Evolutionary conservation across 345 rosid genomes (phyloP), one percentile per base, ranked within the genome.

Genomic region (Arabidopsis suecica): DNA sequence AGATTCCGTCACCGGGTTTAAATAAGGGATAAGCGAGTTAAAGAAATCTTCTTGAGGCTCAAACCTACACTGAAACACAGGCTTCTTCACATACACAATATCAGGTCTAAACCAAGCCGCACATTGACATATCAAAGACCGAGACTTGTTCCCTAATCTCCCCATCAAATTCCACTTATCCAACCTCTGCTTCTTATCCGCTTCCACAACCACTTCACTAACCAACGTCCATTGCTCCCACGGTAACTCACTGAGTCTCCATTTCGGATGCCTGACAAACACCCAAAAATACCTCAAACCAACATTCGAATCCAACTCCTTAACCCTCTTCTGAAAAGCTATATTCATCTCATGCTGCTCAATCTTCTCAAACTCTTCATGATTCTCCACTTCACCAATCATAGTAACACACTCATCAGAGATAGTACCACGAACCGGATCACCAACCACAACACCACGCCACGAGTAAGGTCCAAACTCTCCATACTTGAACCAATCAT

Each of bases 81-180:
- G 97, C 80, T 85, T 88, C 87, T 94, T 94, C 28, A 94, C 97
- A 79, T 88, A 91, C 28, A 94, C 77, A 28, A 90, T 88, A 74
- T 94, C 98, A 0, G 97, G 98, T 71, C 98, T 86, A 85, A 90
- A 84, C 99, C 99, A 90, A 40, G 93, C 97, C 0, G 97, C 96
- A 12, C 97, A 94, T 38, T 83, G 84, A 5, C 93, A 82, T 30
- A 94, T 85, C 83, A 86, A 75, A 14, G 81, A 66, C 77, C 97
- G 75, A 1, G 99, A 56, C 23, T 84, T 87, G 68, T 92, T 92
- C 77, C 93, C 99, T 18, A 95, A 82, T 25, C 99, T 84, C 18
- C 87, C 96, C 99, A 95, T 95, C 84, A 95, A 78, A 59, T 76
- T 90, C 99, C 99, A 95, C 78, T 95, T 95, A 69, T 95, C 99